Percentiles rank a stretch among this genome's conserved stretches.
phyloP scores from a whole-genome alignment of 2,329 filamentous ascomycete genomes.

The Phialophora macrospora region DNA sequence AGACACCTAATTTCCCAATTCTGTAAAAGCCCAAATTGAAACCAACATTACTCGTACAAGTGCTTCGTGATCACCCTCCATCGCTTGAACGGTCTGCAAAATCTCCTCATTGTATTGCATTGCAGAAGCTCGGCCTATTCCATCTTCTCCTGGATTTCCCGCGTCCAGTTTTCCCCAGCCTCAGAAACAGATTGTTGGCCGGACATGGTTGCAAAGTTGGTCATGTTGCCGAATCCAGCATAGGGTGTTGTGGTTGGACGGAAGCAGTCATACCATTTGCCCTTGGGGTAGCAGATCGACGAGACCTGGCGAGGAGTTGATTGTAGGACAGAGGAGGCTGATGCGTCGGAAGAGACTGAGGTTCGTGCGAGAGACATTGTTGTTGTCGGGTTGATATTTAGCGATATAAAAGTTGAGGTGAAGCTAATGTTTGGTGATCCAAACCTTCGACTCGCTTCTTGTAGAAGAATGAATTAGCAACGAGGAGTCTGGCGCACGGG shows the following conservation, averaged over 20 bases:
- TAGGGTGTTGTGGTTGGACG: constrained; percentile 28
- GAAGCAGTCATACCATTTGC: constrained; percentile 34
- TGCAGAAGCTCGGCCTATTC: neutral
- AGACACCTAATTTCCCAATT: neutral
- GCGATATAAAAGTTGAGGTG: neutral
- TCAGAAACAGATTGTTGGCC: constrained; percentile 12
- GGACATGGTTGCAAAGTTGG: constrained; percentile 27
- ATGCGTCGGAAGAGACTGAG: constrained; percentile 9
- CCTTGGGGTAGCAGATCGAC: constrained; percentile 28
- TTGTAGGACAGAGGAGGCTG: constrained; percentile 9
- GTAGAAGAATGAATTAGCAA: neutral
- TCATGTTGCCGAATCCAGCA: constrained; percentile 26
- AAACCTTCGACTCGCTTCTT: neutral
- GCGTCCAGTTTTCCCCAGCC: constrained; percentile 28
- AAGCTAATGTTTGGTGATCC: neutral
- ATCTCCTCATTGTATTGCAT: neutral
- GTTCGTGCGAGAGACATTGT: constrained; percentile 13
- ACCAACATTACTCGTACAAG: neutral
- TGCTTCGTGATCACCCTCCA: neutral
- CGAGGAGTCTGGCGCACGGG: neutral
- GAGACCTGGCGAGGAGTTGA: constrained; percentile 16
- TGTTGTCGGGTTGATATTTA: neutral
- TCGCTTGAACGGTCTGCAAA: neutral
- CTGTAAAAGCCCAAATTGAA: neutral
- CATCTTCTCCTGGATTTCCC: constrained; percentile 25